These are phyloP conservation scores for Nematodospora anomalae DNA, from an alignment of 1,139 yeast species.

Conservation along the genomic window DNA sequence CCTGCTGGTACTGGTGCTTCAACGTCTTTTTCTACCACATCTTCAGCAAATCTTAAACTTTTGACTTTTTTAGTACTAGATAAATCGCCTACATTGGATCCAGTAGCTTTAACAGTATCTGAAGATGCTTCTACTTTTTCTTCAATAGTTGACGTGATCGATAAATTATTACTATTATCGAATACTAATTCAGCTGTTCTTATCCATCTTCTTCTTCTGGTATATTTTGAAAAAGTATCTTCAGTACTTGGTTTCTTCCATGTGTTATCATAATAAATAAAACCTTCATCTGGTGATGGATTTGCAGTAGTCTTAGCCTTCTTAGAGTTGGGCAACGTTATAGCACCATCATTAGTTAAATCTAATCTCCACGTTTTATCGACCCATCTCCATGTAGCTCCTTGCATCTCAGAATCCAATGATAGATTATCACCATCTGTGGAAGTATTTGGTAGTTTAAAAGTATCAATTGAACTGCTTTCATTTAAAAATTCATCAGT, in stretches of 20 bases:
- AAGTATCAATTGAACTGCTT: constrained; percentile 63
- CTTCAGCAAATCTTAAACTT: constrained; percentile 43
- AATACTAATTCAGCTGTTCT: constrained; percentile 86
- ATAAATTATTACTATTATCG: constrained; percentile 17
- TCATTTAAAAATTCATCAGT: constrained; percentile 94
- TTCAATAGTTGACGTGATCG: constrained; percentile 7
- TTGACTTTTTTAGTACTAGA: constrained; percentile 27
- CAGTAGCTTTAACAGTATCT: constrained; percentile 10
- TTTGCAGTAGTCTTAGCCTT: constrained; percentile 71
- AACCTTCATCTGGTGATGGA: constrained; percentile 82
- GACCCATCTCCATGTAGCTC: constrained; percentile 91
- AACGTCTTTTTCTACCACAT: constrained; percentile 12
- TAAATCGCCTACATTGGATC: constrained; percentile 8
- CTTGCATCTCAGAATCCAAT: constrained; percentile 30
- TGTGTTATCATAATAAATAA: constrained; percentile 83
- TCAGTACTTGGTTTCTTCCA: constrained; percentile 93
- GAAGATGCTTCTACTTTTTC: constrained; percentile 15
- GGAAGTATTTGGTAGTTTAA: constrained; percentile 73
- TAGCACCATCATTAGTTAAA: constrained; percentile 82
- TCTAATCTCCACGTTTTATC: constrained; percentile 91
- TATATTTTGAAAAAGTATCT: constrained; percentile 85
- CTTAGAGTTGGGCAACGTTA: constrained; percentile 64
- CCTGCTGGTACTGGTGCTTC: too few relatives aligned
- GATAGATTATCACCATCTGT: constrained; percentile 27
- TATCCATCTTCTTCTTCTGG: constrained; percentile 94